Evolutionary conservation across 768 basidiomycete genomes (phyloP), one percentile per base, ranked within the genome.

Genomic region (Boletellus emodensis): DNA sequence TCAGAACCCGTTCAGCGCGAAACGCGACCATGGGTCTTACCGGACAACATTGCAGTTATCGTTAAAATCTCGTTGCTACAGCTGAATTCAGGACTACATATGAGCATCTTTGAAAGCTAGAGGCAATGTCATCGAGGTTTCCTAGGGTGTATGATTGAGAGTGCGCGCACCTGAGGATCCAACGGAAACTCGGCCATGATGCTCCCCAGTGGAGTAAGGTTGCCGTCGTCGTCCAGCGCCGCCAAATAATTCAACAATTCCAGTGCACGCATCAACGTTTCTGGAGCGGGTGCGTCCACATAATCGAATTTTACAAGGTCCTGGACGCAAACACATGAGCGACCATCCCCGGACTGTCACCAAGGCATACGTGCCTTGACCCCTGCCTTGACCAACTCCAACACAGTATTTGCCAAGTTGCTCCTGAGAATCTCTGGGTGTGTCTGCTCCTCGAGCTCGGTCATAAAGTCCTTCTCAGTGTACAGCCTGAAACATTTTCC

Each of bases 101-200:
- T 92, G 44, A 98, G 79, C 82, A 95, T 86, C 69, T 96, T 96
- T 22, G 96, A 83, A 59, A 97, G 77, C 84, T 67, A 33, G 14
- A 36, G 4, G 2, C 4, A 18, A 26, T 4, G 7, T 68, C 9
- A 53, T 6, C 1, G 5, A 26, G 15, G 10, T 1, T 26, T 3
- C 39, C n/a, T 1, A 5, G n/a, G 40, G 13, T 20, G 1, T 2
- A 32, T 10, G n/a, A 30, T 38, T 1, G 18, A 40, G 1, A 11
- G 30, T 5, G 52, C 76, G 52, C 76, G 35, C 57, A 88, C 90
- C 76, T 94, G 94, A 36, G 95, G 96, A 67, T 98, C 96, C n/a
- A 99, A 78, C 12, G 95, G 96, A 75, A 98, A 98, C 59, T 97
- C 93, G 0, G 96, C 95, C 95, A 98, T 97, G 53, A 92, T 86